phyloP scores from a whole-genome alignment of 495 filamentous ascomycete species.

The Hypomontagnella monticulosa region DNA sequence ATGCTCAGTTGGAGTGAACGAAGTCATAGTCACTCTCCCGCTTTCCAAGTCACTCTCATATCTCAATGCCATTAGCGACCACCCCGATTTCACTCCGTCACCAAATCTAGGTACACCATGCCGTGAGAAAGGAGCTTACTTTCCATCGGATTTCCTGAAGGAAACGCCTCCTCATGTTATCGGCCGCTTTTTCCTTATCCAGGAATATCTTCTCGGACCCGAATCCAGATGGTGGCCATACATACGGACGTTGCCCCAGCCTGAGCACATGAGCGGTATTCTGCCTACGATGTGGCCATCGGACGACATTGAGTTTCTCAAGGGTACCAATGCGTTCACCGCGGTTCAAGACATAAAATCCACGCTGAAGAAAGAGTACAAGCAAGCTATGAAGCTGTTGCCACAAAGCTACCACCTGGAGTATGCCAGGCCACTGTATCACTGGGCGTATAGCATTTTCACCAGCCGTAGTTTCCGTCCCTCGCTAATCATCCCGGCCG shows the following conservation, averaged over 20 bases:
- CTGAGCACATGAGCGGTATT: constrained; percentile 49
- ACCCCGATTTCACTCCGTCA: constrained; percentile 37
- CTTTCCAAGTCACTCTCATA: constrained; percentile 54
- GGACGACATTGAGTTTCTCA: constrained; percentile 56
- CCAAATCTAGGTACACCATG: constrained; percentile 4
- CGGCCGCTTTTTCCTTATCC: constrained; percentile 59
- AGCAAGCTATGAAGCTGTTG: constrained; percentile 52
- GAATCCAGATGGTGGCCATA: constrained; percentile 63
- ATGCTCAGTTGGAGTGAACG: constrained; percentile 27
- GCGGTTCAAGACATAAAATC: constrained; percentile 57
- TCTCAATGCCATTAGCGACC: constrained; percentile 52
- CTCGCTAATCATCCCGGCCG: constrained; percentile 52
- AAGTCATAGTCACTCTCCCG: constrained; percentile 52
- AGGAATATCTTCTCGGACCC: constrained; percentile 56
- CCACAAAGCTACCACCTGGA: constrained; percentile 47
- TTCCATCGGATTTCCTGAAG: constrained; percentile 52
- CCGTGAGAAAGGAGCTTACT: constrained; percentile 20
- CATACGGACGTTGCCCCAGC: constrained; percentile 60
- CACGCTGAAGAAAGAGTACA: constrained; percentile 54
- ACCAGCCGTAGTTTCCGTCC: constrained; percentile 64
- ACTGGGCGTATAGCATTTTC: constrained; percentile 66
- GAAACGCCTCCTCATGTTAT: constrained; percentile 54
- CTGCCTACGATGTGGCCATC: constrained; percentile 58
- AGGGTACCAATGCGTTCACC: constrained; percentile 59
- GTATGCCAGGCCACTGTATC: constrained; percentile 57